Percentiles rank a stretch among this genome's conserved stretches.
Conservation (phyloP, 2,329 filamentous ascomycete genomes). For the Pestalotiopsis fici region DNA sequence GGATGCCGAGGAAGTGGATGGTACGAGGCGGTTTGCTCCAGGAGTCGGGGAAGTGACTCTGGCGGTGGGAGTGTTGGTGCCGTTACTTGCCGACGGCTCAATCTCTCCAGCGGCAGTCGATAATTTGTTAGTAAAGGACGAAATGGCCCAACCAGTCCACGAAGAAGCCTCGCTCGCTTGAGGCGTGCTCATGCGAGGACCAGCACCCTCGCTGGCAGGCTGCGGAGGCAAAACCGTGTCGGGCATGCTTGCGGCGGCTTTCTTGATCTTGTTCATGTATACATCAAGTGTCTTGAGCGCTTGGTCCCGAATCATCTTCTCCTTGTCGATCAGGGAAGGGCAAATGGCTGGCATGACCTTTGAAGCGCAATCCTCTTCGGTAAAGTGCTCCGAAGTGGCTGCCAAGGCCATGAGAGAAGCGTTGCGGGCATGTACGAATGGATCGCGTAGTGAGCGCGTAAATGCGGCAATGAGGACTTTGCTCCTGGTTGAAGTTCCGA, state of each 20-base stretch:
- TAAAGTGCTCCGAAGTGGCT: conserved; percentile 84
- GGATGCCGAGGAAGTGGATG: conserved; percentile 54
- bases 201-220: conserved; percentile 48
- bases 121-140: conserved; percentile 95
- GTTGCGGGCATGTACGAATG: conserved; percentile 91
- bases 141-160: conserved; percentile 98
- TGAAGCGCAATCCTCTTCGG: conserved; percentile 83
- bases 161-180: conserved; percentile 60
- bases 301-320: conserved; percentile 91
- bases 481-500: conserved; percentile 74
- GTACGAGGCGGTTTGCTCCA: conserved; percentile 36
- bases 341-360: conserved; percentile 84
- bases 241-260: conserved; percentile 73
- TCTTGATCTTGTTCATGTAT: conserved; percentile 81
- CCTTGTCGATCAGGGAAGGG: conserved; percentile 86
- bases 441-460: conserved; percentile 83
- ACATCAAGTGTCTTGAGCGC: conserved; percentile 86
- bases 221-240: conserved; percentile 76
- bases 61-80: conserved; percentile 34
- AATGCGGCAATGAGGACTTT: conserved; percentile 96
- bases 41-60: conserved; percentile 37
- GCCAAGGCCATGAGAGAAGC: conserved; percentile 83
- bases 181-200: conserved; percentile 77
- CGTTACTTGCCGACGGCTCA: conserved; percentile 53
- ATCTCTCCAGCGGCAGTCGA: conserved; percentile 86